phyloP scores from a whole-genome alignment of 2,329 filamentous ascomycete genomes.

The Claviceps citrina region DNA sequence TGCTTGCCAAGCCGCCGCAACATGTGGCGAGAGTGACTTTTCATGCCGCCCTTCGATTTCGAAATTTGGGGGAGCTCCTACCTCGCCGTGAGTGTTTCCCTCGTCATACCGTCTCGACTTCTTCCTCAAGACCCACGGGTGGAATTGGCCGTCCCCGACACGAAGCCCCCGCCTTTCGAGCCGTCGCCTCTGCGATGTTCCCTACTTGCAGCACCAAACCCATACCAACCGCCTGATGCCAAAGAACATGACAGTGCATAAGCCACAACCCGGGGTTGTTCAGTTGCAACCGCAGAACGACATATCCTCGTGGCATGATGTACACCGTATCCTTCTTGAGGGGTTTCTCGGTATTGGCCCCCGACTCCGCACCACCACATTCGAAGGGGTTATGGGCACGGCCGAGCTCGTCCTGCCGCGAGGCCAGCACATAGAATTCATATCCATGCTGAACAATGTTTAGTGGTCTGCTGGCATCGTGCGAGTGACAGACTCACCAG shows the following conservation, averaged over 20 bases:
- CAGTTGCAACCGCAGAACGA: conserved; percentile 18
- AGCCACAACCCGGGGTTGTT: conserved; percentile 24
- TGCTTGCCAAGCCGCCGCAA: too few species aligned
- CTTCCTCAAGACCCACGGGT: too few species aligned
- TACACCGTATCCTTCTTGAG: conserved; percentile 17
- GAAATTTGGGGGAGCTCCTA: too few species aligned
- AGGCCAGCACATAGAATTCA: conserved; percentile 6
- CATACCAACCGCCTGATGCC: conserved; percentile 22
- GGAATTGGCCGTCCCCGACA: not conserved
- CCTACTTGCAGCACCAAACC: conserved; percentile 9
- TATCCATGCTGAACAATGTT: conserved; percentile 9
- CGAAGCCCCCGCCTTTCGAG: not conserved
- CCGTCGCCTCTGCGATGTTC: not conserved
- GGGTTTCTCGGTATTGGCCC: conserved; percentile 11
- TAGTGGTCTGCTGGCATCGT: not conserved
- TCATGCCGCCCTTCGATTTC: too few species aligned
- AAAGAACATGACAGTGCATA: conserved; percentile 23
- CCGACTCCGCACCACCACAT: not conserved
- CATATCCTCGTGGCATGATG: conserved; percentile 20
- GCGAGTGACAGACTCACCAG: conserved; percentile 16
- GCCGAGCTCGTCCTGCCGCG: not conserved
- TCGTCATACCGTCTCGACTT: not conserved
- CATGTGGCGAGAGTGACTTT: too few species aligned
- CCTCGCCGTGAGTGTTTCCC: too few species aligned
- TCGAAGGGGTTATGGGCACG: conserved; percentile 9